These are phyloP conservation scores for Candida lessepsii DNA, from an alignment of 805 yeast genomes.

Conservation along the genomic window DNA sequence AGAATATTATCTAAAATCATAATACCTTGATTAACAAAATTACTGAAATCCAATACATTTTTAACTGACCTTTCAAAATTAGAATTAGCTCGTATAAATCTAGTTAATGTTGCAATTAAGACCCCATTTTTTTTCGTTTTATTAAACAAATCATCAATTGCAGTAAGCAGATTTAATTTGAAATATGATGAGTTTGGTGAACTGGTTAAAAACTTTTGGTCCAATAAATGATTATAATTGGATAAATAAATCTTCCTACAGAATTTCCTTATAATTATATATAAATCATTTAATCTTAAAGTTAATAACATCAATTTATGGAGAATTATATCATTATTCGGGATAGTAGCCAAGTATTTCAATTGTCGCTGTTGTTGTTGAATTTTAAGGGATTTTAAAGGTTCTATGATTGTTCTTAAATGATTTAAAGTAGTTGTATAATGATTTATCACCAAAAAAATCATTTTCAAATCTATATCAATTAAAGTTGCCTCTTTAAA, in stretches of 20 bases:
- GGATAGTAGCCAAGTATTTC: conserved; percentile 26
- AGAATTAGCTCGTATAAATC: conserved; percentile 44
- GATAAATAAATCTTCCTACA: conserved; percentile 49
- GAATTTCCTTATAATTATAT: conserved; percentile 43
- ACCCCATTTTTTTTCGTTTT: conserved; percentile 49
- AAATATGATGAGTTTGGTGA: conserved; percentile 28
- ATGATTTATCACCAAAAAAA: conserved; percentile 25
- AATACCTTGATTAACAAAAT: conserved; percentile 42
- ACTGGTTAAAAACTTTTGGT: conserved; percentile 35
- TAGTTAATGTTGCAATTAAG: conserved; percentile 46
- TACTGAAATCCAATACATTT: conserved; percentile 37
- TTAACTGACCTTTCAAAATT: conserved; percentile 33
- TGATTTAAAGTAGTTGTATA: conserved; percentile 27
- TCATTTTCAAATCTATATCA: conserved; percentile 39
- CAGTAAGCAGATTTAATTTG: conserved; percentile 21
- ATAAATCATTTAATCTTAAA: conserved; percentile 49
- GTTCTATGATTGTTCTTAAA: conserved; percentile 21
- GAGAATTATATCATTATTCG: conserved; percentile 27
- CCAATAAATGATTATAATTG: conserved; percentile 43
- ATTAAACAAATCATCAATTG: conserved; percentile 39
- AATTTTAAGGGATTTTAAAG: conserved; percentile 16
- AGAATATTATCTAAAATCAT: conserved; percentile 28
- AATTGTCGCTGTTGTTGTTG: conserved; percentile 9
- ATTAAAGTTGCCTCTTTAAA: conserved; percentile 29
- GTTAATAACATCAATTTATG: conserved; percentile 49